Conservation (phyloP, 2,329 filamentous ascomycete species). For the Rhynchosporium agropyri region DNA sequence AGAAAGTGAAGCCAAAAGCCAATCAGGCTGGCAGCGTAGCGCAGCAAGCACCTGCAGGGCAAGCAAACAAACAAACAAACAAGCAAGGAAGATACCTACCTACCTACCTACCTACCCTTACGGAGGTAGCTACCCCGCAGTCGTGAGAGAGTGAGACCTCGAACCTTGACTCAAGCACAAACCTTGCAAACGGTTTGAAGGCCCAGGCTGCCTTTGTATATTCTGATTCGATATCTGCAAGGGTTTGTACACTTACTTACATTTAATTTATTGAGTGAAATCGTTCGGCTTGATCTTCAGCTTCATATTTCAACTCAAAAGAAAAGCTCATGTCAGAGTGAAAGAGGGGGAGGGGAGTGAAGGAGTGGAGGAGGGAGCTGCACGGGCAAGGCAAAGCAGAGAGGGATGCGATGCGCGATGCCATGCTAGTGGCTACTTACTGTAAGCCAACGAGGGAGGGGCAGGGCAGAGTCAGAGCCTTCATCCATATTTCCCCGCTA, state of each 20-base stretch:
- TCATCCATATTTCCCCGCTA: constrained; percentile 31
- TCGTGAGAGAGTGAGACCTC: not conserved
- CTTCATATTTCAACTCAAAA: not conserved
- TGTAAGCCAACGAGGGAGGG: not conserved
- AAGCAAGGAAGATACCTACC: not conserved
- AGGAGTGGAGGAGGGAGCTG: too few species aligned
- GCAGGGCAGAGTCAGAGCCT: constrained; percentile 26
- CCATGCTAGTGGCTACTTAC: too few species aligned
- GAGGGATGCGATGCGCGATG: too few species aligned
- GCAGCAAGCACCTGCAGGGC: not conserved
- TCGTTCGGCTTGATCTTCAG: too few species aligned
- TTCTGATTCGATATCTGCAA: not conserved
- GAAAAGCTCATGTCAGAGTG: not conserved
- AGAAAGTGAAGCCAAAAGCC: not conserved
- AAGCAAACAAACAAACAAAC: not conserved
- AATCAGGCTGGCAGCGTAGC: not conserved
- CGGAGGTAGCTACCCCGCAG: not conserved
- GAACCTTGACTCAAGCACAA: not conserved
- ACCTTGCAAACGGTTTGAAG: not conserved
- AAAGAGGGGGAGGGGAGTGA: not conserved
- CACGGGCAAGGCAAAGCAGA: too few species aligned
- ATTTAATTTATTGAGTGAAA: too few species aligned
- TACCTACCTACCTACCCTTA: too few species aligned
- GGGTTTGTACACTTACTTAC: not conserved
- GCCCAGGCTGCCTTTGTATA: not conserved